Conservation (phyloP, 176 grass and related monocot genomes). For the Cymbopogon citratus region DNA sequence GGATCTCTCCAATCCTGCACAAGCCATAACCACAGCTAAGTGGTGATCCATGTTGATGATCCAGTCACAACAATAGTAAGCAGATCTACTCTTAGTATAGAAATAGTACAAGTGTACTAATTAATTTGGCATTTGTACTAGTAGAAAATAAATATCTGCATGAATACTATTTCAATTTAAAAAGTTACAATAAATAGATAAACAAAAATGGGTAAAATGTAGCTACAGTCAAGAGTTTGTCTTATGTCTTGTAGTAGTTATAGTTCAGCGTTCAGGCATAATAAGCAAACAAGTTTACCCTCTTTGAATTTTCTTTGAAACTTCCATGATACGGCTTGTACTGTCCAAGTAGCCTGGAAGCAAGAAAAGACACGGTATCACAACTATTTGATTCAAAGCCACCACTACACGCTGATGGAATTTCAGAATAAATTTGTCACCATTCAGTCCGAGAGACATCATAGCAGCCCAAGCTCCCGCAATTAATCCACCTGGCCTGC, state of each 20-base stretch:
- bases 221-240: background rate
- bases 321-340: conserved; percentile 84
- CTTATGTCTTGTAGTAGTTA: background rate
- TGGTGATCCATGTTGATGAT: background rate
- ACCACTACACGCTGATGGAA: background rate
- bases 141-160: background rate
- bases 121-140: conserved; percentile 7
- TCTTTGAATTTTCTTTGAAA: conserved; percentile 80
- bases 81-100: background rate
- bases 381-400: conserved; percentile 7
- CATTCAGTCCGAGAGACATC: conserved; percentile 81
- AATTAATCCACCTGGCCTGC: conserved; percentile 85
- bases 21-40: background rate
- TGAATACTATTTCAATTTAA: background rate
- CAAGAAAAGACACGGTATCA: conserved; percentile 7
- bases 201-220: background rate
- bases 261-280: conserved; percentile 6
- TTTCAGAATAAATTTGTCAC: conserved; percentile 42
- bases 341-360: conserved; percentile 79
- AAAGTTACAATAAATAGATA: background rate
- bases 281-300: conserved; percentile 51
- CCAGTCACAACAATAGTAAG: background rate
- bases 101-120: background rate
- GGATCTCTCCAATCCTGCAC: conserved; percentile 71
- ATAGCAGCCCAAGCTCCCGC: conserved; percentile 97